Evolutionary conservation across 1,284 basidiomycete species (phyloP), one percentile per base, ranked within the genome.

Genomic region (Cutaneotrichosporon sp.): DNA sequence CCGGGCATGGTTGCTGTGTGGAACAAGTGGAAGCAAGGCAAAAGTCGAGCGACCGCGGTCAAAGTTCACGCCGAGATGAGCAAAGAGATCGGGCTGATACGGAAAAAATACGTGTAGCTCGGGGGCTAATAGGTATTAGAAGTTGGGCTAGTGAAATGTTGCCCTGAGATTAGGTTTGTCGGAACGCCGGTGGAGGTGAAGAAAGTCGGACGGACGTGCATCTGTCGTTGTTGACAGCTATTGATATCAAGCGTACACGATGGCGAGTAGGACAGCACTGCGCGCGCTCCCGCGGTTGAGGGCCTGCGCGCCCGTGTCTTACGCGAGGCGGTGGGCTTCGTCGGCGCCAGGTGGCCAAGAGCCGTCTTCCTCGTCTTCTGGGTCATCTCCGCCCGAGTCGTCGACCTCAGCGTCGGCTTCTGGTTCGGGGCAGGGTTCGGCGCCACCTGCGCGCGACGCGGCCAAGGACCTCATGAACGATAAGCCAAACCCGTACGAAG

Each of bases 401-500:
- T 26, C 41, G 22, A 21, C 21, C 20, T 15, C 41, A 22, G 10
- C 20, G 13, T 10, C 26, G 20, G 12, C 21, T n/a, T n/a, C n/a
- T n/a, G n/a, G n/a, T n/a, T n/a, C n/a, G n/a, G n/a, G n/a, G 26
- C 26, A 30, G 26, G 26, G n/a, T n/a, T n/a, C n/a, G n/a, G n/a
- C n/a, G n/a, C 1, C 51, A 22, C 8, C 26, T 15, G 4, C 38
- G n/a, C n/a, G 10, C 4, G 23, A 33, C 13, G 38, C 17, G 17
- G 17, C 26, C n/a, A 26, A 40, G 17, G 18, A 21, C 34, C 36
- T 40, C 13, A 13, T 37, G n/a, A 52, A 40, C 13, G 34, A 30
- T 17, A 33, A 50, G 22, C 18, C 49, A 10, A 59, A 61, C 17
- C 50, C 60, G 15, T 56, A 60, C 42, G 52, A 54, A 1, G 57